These are phyloP conservation scores for Globomyces pollinis-pini DNA, from an alignment of 192 early-diverging fungal genomes.

Conservation along the genomic window DNA sequence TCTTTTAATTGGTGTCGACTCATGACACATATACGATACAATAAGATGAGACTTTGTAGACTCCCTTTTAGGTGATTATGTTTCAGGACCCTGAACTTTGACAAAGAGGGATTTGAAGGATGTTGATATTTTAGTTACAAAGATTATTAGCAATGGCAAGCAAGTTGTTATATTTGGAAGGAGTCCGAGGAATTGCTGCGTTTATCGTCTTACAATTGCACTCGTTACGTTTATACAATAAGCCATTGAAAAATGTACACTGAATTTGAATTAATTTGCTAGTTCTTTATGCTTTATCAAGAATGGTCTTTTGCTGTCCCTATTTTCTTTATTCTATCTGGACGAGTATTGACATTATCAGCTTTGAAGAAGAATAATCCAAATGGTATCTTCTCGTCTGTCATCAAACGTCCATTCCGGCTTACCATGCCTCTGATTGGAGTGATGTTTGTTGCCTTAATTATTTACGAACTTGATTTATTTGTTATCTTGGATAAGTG, in stretches of 20 bases:
- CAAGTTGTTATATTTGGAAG: slow-evolving; percentile 9
- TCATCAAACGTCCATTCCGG: neutral
- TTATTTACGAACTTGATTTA: neutral
- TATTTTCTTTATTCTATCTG: slow-evolving; percentile 2
- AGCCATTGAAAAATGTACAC: too few species aligned
- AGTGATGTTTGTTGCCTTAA: neutral
- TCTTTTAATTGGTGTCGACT: too few species aligned
- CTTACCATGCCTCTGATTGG: neutral
- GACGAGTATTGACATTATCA: slow-evolving; percentile 3
- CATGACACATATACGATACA: too few species aligned
- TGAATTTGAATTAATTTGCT: neutral
- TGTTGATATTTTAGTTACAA: too few species aligned
- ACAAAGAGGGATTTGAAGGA: too few species aligned
- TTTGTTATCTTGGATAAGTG: too few species aligned
- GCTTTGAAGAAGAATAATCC: neutral
- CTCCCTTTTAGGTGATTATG: too few species aligned
- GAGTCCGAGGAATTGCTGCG: neutral
- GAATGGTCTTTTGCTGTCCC: neutral
- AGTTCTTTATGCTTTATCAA: neutral
- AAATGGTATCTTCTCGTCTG: neutral
- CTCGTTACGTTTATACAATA: neutral
- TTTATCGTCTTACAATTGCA: neutral
- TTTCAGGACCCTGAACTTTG: too few species aligned
- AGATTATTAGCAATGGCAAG: too few species aligned
- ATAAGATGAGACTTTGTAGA: too few species aligned